These are phyloP conservation scores for Helianthus tuberosus DNA, from an alignment of 129 eudicot genomes.

Conservation along the genomic window DNA sequence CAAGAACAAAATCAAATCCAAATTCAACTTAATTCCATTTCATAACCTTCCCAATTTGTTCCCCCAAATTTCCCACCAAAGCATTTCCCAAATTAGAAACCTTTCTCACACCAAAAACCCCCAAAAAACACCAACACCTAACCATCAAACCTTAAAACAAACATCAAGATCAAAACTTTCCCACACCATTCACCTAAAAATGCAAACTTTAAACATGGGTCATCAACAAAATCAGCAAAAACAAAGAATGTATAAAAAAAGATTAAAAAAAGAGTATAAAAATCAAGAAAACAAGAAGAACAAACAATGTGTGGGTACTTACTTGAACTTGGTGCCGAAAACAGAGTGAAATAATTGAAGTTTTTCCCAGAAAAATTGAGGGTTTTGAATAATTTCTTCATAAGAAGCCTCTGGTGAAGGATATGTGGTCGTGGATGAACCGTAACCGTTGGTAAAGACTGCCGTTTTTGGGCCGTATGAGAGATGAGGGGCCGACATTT, in stretches of 20 bases:
- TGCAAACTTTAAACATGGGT: not conserved
- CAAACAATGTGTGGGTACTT: slow-evolving; percentile 16
- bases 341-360: slow-evolving; percentile 61
- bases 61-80: not conserved
- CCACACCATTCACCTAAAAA: not conserved
- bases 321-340: slow-evolving; percentile 74
- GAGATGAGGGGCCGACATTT: slow-evolving; percentile 52
- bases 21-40: slow-evolving; percentile 22
- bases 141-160: slow-evolving; percentile 8
- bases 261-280: not conserved
- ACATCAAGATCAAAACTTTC: slow-evolving; percentile 7
- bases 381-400: slow-evolving; percentile 54
- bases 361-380: slow-evolving; percentile 60
- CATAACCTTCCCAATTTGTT: slow-evolving; percentile 16
- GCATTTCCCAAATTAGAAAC: slow-evolving; percentile 10
- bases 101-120: slow-evolving; percentile 11
- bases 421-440: slow-evolving; percentile 38
- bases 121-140: not conserved
- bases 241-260: slow-evolving; percentile 11
- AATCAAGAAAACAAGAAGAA: not conserved
- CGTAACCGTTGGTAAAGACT: slow-evolving; percentile 33
- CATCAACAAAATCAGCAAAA: not conserved
- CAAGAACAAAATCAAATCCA: not conserved
- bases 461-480: slow-evolving; percentile 44
- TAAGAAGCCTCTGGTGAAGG: slow-evolving; percentile 75